Evolutionary conservation across 2,329 filamentous ascomycete species (phyloP), one percentile per base, ranked within the genome.

Genomic region (Trichoderma atrobrunneum): DNA sequence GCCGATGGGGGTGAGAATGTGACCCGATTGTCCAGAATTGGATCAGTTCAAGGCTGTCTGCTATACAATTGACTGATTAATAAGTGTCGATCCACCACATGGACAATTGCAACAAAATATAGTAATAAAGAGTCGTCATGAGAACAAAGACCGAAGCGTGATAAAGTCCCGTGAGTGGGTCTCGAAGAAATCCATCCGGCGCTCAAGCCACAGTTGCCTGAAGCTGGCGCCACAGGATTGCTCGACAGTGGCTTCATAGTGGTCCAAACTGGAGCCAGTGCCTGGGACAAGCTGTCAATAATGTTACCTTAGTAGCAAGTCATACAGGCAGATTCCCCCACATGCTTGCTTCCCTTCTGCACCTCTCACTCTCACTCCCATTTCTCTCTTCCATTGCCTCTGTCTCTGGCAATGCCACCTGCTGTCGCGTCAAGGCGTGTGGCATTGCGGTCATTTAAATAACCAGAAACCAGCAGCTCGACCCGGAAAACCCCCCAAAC

Each of bases 131-230:
- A 16, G 18, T 56, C 30, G 64, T 68, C 57, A 68, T 68, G 71
- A 63, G 64, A 68, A 24, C 62, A 67, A 48, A 48, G 36, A n/a
- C 26, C 16, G 34, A 67, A 67, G 57, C 26, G 71, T 70, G 36
- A 57, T 61, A 7, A 24, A 57, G 67, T 72, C 71, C 54, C 67
- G 71, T 72, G 71, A 72, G 71, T 70, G 71, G 71, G 48, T 64
- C 64, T 24, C 28, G n/a, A 21, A 7, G 18, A 34, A 65, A 26
- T 61, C n/a, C 34, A 43, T 61, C 16, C 34, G 32, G 32, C 63
- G 36, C 43, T 28, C 34, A 32, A 62, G 70, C 59, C 51, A 62
- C 54, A 68, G 28, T 21, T 21, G 28, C 32, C 63, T n/a, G 28
- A 39, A 72, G 71, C 71, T 72, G 51, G 54, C 71, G 71, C 71